These are phyloP conservation scores for Hymenoscyphus occultus DNA, from an alignment of 2,329 filamentous ascomycete genomes.

Conservation along the genomic window DNA sequence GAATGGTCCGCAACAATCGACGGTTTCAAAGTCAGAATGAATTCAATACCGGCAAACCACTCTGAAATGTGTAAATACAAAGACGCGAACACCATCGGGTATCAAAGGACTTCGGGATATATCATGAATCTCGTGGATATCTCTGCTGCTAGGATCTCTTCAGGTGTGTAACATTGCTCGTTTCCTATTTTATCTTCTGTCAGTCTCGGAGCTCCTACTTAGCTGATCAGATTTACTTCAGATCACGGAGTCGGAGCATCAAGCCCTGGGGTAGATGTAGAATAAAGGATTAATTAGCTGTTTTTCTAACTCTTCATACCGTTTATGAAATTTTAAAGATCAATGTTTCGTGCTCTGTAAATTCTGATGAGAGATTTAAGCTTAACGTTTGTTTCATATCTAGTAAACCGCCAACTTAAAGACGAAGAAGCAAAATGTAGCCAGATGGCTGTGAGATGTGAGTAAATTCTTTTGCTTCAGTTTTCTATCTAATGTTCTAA, in stretches of 20 bases:
- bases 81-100: neutral
- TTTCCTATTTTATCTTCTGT: neutral
- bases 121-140: constrained; percentile 3
- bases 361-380: neutral
- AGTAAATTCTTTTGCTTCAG: neutral
- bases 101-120: constrained; percentile 5
- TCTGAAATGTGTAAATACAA: constrained; percentile 10
- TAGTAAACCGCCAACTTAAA: neutral
- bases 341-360: no score
- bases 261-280: neutral
- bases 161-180: neutral
- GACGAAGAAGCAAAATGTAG: neutral
- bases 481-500: neutral
- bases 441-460: neutral
- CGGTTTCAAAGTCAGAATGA: constrained; percentile 1
- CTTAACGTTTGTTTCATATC: neutral
- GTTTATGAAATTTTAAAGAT: no score
- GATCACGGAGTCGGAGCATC: neutral
- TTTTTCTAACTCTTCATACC: neutral
- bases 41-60: neutral
- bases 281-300: neutral
- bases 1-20: constrained; percentile 7
- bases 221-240: neutral
- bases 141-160: neutral
- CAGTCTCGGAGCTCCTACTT: neutral